Conservation (phyloP, 495 filamentous ascomycete species). For the Talaromyces proteolyticus region DNA sequence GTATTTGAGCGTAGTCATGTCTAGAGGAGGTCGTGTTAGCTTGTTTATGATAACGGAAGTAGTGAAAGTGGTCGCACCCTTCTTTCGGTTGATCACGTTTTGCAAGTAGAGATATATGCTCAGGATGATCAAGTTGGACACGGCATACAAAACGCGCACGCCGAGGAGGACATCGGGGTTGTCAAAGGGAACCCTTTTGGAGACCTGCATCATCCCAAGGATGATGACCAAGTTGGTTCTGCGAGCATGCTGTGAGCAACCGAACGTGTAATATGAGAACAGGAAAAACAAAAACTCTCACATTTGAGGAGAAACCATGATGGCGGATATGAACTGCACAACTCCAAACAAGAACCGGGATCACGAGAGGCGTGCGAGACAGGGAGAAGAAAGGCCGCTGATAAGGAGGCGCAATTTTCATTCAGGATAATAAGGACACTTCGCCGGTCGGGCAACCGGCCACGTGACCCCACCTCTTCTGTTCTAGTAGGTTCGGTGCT, state of each 20-base stretch:
- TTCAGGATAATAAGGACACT: background rate
- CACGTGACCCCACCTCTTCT: background rate
- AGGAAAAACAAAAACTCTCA: constrained; percentile 15
- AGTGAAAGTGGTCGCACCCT: constrained; percentile 52
- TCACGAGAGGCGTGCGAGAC: background rate
- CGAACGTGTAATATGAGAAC: background rate
- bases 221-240: constrained; percentile 94
- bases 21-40: constrained; percentile 35
- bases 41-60: background rate
- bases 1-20: constrained; percentile 97
- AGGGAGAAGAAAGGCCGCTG: constrained; percentile 6
- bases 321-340: constrained; percentile 12
- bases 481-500: no score
- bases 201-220: constrained; percentile 94
- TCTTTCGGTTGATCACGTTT: constrained; percentile 81
- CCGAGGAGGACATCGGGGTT: constrained; percentile 78
- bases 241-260: constrained; percentile 8
- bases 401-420: constrained; percentile 23
- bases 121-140: constrained; percentile 86
- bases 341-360: no score
- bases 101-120: constrained; percentile 79
- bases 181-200: constrained; percentile 94
- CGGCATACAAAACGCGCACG: constrained; percentile 75
- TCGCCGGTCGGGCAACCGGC: background rate
- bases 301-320: constrained; percentile 46